Evolutionary conservation across 768 basidiomycete genomes (phyloP), one percentile per base, ranked within the genome.

Genomic region (Pisolithus albus): DNA sequence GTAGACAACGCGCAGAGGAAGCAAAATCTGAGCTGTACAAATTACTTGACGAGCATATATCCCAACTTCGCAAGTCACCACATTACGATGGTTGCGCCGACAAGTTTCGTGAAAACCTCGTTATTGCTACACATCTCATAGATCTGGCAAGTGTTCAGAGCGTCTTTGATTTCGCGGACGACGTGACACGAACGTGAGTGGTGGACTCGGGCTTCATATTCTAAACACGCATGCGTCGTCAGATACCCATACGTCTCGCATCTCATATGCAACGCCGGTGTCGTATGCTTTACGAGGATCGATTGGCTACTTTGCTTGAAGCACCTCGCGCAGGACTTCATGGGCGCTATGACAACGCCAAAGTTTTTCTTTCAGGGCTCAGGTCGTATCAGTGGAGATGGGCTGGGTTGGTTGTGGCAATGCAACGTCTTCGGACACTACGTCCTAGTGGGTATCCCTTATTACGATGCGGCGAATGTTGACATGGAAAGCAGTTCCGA

Each of bases 351-450:
- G 41, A 81, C 83, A 5, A 51, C 68, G 4, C 88, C 87, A 1
- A 56, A 49, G 13, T 90, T 65, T 65, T 78, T 83, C 60, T 52
- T 72, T 4, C 88, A 92, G 63, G 64, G 72, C 26, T 61, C 52
- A 10, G 88, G 86, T 7, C 76, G 82, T 55, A 57, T 75, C 46
- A 87, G 80, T 55, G 67, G 69, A 4, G 88, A 93, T 56, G 82
- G 84, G 5, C 67, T 91, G 0, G 91, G 91, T 3, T 84, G 78
- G 76, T 78, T 83, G 7, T 93, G 89, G 88, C 88, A 92, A 61
- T 86, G 81, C 53, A 92, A 92, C 59, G 69, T 91, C 24, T 91
- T 92, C 51, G 82, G 84, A 0, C 89, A 92, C 65, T 92, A 84
- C 61, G 76, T 75, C 26, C 68, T 93, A 57, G 90, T 92, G 60